These are phyloP conservation scores for Cyamopsis tetragonoloba DNA, from an alignment of 306 rosid genomes.

Conservation along the genomic window DNA sequence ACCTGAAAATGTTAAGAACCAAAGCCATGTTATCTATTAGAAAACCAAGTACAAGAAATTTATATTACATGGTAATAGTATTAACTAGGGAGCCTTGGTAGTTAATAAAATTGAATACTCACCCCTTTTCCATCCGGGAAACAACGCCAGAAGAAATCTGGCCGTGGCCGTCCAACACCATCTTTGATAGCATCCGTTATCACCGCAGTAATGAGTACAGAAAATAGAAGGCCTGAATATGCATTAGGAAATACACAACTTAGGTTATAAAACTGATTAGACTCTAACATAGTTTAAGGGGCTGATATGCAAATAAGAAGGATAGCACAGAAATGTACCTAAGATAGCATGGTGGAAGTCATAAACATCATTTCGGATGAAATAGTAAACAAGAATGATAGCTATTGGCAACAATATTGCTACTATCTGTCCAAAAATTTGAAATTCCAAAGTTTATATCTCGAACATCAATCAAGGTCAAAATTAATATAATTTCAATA, in stretches of 20 bases:
- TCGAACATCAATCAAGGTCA: background rate
- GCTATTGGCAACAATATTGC: slow-evolving; percentile 55
- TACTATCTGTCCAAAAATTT: slow-evolving; percentile 43
- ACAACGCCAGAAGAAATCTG: slow-evolving; percentile 93
- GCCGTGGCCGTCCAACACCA: slow-evolving; percentile 86
- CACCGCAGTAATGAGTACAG: slow-evolving; percentile 65
- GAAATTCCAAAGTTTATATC: slow-evolving; percentile 17
- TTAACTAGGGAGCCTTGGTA: background rate
- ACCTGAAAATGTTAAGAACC: slow-evolving; percentile 40
- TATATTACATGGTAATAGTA: slow-evolving; percentile 6
- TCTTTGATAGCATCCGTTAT: slow-evolving; percentile 79
- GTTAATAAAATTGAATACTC: slow-evolving; percentile 11
- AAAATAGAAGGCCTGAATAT: slow-evolving; percentile 66
- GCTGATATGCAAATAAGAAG: background rate
- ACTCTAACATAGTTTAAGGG: no score
- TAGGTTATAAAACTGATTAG: background rate
- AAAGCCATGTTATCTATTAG: background rate
- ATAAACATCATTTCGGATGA: slow-evolving; percentile 63
- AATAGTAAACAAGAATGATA: slow-evolving; percentile 48
- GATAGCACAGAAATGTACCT: slow-evolving; percentile 39
- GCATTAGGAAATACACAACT: slow-evolving; percentile 13
- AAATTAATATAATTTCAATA: background rate
- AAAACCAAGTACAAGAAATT: slow-evolving; percentile 2
- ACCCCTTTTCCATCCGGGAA: slow-evolving; percentile 77
- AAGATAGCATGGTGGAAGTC: slow-evolving; percentile 79